Evolutionary conservation across 75 land plant species (phyloP).

Genomic region (Adiantum capillusveneris): DNA sequence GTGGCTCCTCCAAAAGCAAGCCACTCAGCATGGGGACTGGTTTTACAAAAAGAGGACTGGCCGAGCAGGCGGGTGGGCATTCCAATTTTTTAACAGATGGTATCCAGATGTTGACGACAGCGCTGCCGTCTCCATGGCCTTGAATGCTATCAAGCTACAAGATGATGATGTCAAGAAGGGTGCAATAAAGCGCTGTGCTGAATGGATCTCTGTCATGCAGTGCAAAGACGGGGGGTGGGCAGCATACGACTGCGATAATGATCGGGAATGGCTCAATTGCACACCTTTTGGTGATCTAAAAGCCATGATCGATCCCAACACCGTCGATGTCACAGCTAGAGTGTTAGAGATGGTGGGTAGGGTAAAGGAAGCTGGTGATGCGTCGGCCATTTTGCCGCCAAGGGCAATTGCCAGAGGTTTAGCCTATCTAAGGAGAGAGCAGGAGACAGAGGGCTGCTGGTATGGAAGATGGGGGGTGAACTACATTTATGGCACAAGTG

Average conservation of each 20-base stretch:
- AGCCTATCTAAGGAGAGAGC: background rate
- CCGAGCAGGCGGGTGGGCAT: constrained; percentile 5
- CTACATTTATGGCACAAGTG: constrained; percentile 10
- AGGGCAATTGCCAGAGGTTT: background rate
- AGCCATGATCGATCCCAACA: too few species aligned
- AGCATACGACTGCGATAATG: too few species aligned
- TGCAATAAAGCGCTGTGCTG: background rate
- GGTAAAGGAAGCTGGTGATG: background rate
- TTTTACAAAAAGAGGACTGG: background rate
- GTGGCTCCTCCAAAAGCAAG: background rate
- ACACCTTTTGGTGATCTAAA: too few species aligned
- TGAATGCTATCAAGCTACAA: background rate
- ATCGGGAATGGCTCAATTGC: too few species aligned
- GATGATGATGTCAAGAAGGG: background rate
- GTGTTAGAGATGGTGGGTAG: constrained; percentile 6
- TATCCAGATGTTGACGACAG: constrained; percentile 11
- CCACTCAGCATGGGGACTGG: constrained; percentile 6
- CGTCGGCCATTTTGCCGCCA: background rate
- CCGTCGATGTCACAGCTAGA: constrained; percentile 4
- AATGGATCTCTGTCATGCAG: constrained; percentile 7
- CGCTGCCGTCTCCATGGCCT: constrained; percentile 1
- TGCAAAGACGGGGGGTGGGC: constrained; percentile 5
- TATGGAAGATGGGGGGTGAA: constrained; percentile 11
- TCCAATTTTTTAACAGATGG: background rate
- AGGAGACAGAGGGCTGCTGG: constrained; percentile 12